Conservation (phyloP, 169 alveolate genomes). For the Hepatocystis sp. region DNA sequence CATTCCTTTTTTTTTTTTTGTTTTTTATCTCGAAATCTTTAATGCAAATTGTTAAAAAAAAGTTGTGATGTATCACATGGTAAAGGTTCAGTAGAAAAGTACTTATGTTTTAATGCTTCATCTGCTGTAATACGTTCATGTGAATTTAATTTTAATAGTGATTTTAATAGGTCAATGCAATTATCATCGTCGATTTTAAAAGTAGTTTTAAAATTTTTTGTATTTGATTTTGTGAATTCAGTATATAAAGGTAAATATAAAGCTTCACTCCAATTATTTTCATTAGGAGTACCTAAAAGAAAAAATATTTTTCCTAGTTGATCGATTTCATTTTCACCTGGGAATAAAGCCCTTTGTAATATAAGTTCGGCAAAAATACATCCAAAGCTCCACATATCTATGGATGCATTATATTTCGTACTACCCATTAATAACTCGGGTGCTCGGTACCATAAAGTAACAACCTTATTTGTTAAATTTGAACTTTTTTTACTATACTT, state of each 20-base stretch:
- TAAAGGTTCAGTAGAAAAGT: slow-evolving; percentile 82
- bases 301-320: slow-evolving; percentile 89
- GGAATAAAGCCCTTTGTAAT: slow-evolving; percentile 90
- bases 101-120: slow-evolving; percentile 88
- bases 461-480: slow-evolving; percentile 90
- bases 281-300: slow-evolving; percentile 89
- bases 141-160: slow-evolving; percentile 83
- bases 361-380: slow-evolving; percentile 95
- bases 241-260: slow-evolving; percentile 80
- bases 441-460: slow-evolving; percentile 96
- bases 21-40: too few relatives aligned
- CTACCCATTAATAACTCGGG: slow-evolving; percentile 96
- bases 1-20: too few relatives aligned
- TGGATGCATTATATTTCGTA: slow-evolving; percentile 90
- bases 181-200: slow-evolving; percentile 75
- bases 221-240: slow-evolving; percentile 77
- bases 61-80: slow-evolving; percentile 80
- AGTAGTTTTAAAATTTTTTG: slow-evolving; percentile 62
- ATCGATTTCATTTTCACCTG: slow-evolving; percentile 91
- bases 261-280: slow-evolving; percentile 93
- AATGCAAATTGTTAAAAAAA: slow-evolving; percentile 39
- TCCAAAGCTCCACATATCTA: slow-evolving; percentile 96
- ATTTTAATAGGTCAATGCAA: slow-evolving; percentile 78
- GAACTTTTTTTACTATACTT: slow-evolving; percentile 79
- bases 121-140: slow-evolving; percentile 88